Conservation (phyloP, 352 stramenopile species). For the Blastocystis sp. region DNA sequence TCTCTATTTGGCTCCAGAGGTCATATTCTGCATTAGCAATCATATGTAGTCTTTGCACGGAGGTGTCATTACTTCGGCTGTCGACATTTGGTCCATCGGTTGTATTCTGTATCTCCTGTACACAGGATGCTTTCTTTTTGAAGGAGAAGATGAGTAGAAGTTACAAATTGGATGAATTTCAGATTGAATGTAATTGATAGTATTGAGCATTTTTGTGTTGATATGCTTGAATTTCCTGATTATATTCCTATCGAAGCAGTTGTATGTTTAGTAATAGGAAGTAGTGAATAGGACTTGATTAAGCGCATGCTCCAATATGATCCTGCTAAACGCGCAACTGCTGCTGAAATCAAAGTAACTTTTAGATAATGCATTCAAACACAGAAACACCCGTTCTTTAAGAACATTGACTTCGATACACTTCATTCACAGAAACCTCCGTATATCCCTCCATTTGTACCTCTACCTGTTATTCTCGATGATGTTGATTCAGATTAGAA, state of each 20-base stretch:
- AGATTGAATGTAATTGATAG: slow-evolving; percentile 20
- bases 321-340: neutral
- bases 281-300: slow-evolving; percentile 4
- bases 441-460: neutral
- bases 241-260: neutral
- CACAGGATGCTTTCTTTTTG: slow-evolving; percentile 42
- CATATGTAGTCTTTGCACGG: neutral
- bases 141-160: slow-evolving; percentile 17
- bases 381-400: slow-evolving; percentile 47
- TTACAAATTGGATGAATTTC: neutral
- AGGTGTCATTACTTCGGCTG: neutral
- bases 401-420: slow-evolving; percentile 36
- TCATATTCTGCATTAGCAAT: neutral
- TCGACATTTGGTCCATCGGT: slow-evolving; percentile 43
- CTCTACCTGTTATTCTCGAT: slow-evolving; percentile 34
- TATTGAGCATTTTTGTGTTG: slow-evolving; percentile 16
- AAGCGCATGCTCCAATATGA: neutral
- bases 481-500: neutral
- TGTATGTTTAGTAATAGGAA: neutral
- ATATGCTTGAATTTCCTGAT: slow-evolving; percentile 1
- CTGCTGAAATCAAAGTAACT: neutral
- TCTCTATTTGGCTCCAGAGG: slow-evolving; percentile 21
- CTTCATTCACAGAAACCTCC: neutral
- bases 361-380: neutral
- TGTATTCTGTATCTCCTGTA: slow-evolving; percentile 33